These are phyloP conservation scores for Sporisorium iseilematis-ciliati DNA, from an alignment of 1,284 basidiomycete species.

Conservation along the genomic window DNA sequence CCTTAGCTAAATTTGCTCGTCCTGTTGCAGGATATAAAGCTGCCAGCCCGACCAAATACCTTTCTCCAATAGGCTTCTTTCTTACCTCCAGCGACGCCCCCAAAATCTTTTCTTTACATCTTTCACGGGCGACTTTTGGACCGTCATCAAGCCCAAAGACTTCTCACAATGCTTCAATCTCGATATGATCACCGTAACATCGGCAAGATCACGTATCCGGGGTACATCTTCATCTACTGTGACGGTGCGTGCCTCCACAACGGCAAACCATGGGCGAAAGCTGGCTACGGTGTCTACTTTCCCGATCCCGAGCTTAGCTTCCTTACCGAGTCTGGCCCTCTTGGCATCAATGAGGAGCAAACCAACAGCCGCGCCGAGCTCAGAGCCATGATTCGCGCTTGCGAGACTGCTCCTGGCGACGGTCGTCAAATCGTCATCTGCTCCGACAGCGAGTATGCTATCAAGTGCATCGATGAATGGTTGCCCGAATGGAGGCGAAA, in stretches of 20 bases:
- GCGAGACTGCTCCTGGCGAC: slow-evolving; percentile 76
- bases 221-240: slow-evolving; percentile 74
- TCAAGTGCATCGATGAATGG: slow-evolving; percentile 76
- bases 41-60: too few species aligned
- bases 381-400: slow-evolving; percentile 79
- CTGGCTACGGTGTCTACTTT: slow-evolving; percentile 65
- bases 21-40: too few species aligned
- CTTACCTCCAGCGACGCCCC: too few species aligned
- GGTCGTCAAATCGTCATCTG: slow-evolving; percentile 75
- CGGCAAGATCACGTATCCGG: background rate
- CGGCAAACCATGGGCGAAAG: slow-evolving; percentile 71
- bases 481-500: slow-evolving; percentile 75
- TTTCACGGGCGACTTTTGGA: background rate
- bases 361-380: slow-evolving; percentile 90
- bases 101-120: too few species aligned
- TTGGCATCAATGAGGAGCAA: slow-evolving; percentile 77
- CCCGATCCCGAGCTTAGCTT: slow-evolving; percentile 19
- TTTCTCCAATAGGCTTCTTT: too few species aligned
- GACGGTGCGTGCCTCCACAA: slow-evolving; percentile 86
- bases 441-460: slow-evolving; percentile 71
- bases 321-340: slow-evolving; percentile 81
- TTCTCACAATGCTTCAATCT: background rate
- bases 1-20: too few species aligned
- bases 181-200: background rate
- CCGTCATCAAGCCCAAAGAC: background rate